phyloP scores from a whole-genome alignment of 768 basidiomycete genomes.

The Leccinum incarnatum region DNA sequence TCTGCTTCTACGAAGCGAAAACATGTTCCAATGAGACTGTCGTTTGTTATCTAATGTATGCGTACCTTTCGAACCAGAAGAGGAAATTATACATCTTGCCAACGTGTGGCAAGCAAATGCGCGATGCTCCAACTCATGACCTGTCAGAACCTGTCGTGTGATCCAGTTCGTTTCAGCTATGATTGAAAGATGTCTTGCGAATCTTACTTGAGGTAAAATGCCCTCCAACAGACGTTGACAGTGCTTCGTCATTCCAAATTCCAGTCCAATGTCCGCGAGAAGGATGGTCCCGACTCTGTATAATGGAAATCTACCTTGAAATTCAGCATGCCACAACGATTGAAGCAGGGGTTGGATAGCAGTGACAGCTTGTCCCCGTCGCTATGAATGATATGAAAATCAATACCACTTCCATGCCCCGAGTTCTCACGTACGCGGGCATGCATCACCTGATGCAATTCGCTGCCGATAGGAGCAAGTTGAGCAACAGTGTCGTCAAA shows the following conservation, averaged over 20 bases:
- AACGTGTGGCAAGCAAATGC: constrained; percentile 72
- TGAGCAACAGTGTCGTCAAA: constrained; percentile 37
- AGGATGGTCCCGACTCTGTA: constrained; percentile 70
- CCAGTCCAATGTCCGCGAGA: constrained; percentile 75
- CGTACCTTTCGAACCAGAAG: constrained; percentile 48
- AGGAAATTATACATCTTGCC: constrained; percentile 71
- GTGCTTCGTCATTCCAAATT: constrained; percentile 71
- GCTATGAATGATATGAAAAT: constrained; percentile 38
- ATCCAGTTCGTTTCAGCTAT: not conserved
- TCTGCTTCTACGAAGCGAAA: constrained; percentile 25
- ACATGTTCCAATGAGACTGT: constrained; percentile 14
- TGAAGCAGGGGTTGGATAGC: constrained; percentile 66
- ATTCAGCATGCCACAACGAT: constrained; percentile 79
- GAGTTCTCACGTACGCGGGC: constrained; percentile 34
- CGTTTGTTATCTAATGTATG: not conserved
- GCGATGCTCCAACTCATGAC: constrained; percentile 72
- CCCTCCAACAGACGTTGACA: constrained; percentile 68
- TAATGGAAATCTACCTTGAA: constrained; percentile 61
- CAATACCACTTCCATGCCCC: constrained; percentile 13
- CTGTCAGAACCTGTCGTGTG: constrained; percentile 57
- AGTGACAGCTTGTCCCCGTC: constrained; percentile 58
- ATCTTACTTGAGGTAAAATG: constrained; percentile 72
- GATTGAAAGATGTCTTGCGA: constrained; percentile 7
- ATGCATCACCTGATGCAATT: constrained; percentile 43
- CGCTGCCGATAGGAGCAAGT: constrained; percentile 39